Base-by-base conservation (phyloP, 2,329 filamentous ascomycete genomes). In the Fusarium praegraminearum region DNA sequence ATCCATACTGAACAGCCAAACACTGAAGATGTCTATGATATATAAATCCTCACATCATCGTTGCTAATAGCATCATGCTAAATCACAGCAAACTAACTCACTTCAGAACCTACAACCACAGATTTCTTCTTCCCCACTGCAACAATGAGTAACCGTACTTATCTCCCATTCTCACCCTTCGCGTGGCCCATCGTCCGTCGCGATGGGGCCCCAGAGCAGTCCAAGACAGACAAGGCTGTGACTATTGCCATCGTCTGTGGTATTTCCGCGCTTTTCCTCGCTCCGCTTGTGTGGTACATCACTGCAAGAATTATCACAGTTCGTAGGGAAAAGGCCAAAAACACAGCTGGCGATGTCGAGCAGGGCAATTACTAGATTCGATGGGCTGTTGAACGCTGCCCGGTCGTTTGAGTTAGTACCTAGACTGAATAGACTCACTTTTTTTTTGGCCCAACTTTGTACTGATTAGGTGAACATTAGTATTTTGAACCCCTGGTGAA, bases 131-230 rank as follows among this genome's bases (percentile, higher is more conserved):
- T 40, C 11, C 22, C 12, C 33, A 43, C 16, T 45, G 18, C 28
- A 22, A 56, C 43, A 11, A 69, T 69, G 66, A 44, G 26, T n/a
- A 44, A 54, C 28, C 6, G n/a, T 22, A 54, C 47, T 22, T 54
- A 55, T 12, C 45, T 69, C 4, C 51, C 44, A 12, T 18, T 36
- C n/a, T 51, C 67, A 10, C 16, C 49, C 24, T 26, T 67, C 22
- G 43, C 54, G 12, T 70, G 62, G 67, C 57, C 57, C 1, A 67
- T 50, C 2, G 18, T 45, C 11, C 53, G 62, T 26, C 64, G 64
- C 3, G 55, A 44, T 40, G 35, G 13, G 1, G 28, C 40, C 7
- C 46, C 24, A 13, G 24, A 51, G 16, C 28, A 38, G 6, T 65
- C 54, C n/a, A 35, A 32, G 3, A 26, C 43, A 13, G 44, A 69